A percentile compares a stretch with the other conserved stretches of the same genome.
phyloP scores from a whole-genome alignment of 1,284 basidiomycete genomes.

The Pyrrhoderma noxium region DNA sequence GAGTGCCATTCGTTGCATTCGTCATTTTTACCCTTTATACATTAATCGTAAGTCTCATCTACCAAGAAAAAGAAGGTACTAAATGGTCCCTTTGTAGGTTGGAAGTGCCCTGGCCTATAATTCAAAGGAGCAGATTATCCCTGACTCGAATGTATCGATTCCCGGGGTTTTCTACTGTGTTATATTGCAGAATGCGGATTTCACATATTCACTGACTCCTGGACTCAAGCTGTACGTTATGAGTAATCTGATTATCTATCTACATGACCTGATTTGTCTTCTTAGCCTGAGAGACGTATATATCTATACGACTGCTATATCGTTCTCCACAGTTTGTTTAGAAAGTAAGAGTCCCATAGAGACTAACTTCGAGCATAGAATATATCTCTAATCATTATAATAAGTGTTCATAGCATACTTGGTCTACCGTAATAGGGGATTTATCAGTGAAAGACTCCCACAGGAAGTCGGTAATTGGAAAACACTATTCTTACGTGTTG shows the following conservation, averaged over 20 bases:
- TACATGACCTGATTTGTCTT: background rate
- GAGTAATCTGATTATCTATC: too few species aligned
- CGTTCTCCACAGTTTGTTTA: slow-evolving; percentile 12
- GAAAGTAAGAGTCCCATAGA: slow-evolving; percentile 15
- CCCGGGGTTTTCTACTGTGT: slow-evolving; percentile 17
- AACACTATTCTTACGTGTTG: slow-evolving; percentile 12
- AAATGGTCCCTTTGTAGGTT: background rate
- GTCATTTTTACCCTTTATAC: slow-evolving; percentile 6
- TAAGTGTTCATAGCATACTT: slow-evolving; percentile 10
- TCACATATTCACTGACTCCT: slow-evolving; percentile 1
- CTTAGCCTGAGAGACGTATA: slow-evolving; percentile 6
- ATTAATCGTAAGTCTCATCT: slow-evolving; percentile 9
- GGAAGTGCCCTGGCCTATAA: slow-evolving; percentile 3
- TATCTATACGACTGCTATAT: slow-evolving; percentile 6
- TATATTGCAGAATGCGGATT: slow-evolving; percentile 14
- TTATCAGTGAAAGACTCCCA: background rate
- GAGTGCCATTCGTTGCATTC: slow-evolving; percentile 11
- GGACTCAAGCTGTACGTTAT: slow-evolving; percentile 8
- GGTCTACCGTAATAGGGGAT: background rate
- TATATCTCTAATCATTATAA: too few species aligned
- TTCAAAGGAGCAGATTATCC: background rate
- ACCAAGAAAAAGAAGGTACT: too few species aligned
- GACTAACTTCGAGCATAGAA: too few species aligned
- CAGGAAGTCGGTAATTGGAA: background rate
- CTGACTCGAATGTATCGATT: slow-evolving; percentile 15